Evolutionary conservation across 768 basidiomycete genomes (phyloP).

Genomic region (Dacryopinax spathularia): DNA sequence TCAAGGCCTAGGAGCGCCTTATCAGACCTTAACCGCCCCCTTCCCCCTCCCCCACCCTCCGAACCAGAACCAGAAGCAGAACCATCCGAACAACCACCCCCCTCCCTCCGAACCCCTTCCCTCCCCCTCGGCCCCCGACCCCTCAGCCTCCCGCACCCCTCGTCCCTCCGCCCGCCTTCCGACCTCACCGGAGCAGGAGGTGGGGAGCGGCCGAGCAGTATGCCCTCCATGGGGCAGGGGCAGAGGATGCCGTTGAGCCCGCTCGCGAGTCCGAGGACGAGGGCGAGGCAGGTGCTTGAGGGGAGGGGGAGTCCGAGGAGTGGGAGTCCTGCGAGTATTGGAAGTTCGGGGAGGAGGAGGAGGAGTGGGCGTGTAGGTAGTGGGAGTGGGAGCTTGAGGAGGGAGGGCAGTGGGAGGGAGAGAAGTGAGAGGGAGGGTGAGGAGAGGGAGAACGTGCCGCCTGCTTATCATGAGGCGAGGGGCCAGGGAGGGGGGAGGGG

Average conservation of each 20-base stretch:
- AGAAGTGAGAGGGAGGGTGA: neutral
- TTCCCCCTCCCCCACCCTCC: neutral
- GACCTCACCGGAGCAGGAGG: neutral
- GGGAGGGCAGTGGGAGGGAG: neutral
- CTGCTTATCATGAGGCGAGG: no score
- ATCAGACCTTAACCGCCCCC: neutral
- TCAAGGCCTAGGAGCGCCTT: neutral
- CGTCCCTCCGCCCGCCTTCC: neutral
- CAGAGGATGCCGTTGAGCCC: neutral
- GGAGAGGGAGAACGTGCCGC: neutral
- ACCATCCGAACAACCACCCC: no score
- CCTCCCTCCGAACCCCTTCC: neutral
- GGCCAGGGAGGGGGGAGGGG: neutral
- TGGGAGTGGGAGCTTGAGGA: neutral
- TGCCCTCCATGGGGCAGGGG: neutral
- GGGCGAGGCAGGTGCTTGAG: neutral
- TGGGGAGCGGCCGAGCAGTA: neutral
- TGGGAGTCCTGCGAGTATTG: neutral
- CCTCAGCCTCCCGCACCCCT: no score
- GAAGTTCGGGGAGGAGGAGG: neutral
- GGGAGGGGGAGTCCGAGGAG: neutral
- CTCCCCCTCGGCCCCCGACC: neutral
- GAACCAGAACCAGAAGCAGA: neutral
- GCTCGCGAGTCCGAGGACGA: neutral
- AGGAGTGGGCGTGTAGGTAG: neutral